Evolutionary conservation across 768 basidiomycete genomes (phyloP).

Genomic region (Pleurotus sapidus): DNA sequence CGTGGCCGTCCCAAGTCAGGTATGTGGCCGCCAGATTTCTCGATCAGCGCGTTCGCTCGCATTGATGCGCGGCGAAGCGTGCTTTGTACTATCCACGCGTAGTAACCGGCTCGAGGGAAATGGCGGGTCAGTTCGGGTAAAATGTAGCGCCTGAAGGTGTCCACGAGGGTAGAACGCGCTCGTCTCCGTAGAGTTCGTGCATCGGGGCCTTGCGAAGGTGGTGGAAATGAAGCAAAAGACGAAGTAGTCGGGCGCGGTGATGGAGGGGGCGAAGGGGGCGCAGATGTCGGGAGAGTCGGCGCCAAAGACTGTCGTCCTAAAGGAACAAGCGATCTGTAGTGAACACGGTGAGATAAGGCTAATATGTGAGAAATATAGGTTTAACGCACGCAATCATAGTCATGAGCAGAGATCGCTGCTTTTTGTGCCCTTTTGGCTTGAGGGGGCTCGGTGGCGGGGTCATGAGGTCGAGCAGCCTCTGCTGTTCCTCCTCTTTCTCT

Average conservation of each 20-base stretch:
- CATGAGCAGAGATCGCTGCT: slow-evolving; percentile 68
- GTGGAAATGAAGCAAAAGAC: slow-evolving; percentile 8
- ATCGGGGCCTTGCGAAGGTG: slow-evolving; percentile 21
- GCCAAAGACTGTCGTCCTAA: slow-evolving; percentile 29
- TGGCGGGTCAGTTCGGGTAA: slow-evolving; percentile 47
- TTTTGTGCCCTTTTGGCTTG: slow-evolving; percentile 55
- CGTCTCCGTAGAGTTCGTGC: slow-evolving; percentile 50
- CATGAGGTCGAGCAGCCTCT: slow-evolving; percentile 13
- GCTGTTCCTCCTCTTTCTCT: slow-evolving; percentile 27
- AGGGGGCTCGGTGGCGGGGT: slow-evolving; percentile 21
- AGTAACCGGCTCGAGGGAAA: slow-evolving; percentile 40
- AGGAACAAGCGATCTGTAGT: slow-evolving; percentile 19
- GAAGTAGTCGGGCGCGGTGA: slow-evolving; percentile 24
- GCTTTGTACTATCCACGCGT: slow-evolving; percentile 51
- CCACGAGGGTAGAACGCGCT: slow-evolving; percentile 66
- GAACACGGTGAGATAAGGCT: slow-evolving; percentile 14
- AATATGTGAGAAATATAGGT: background rate
- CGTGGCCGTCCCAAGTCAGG: slow-evolving; percentile 8
- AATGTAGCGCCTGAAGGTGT: slow-evolving; percentile 62
- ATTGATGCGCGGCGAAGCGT: slow-evolving; percentile 45
- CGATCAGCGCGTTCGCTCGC: slow-evolving; percentile 38
- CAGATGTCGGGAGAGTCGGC: slow-evolving; percentile 24
- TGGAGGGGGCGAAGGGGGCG: slow-evolving; percentile 25
- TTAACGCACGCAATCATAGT: slow-evolving; percentile 57
- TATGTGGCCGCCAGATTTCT: slow-evolving; percentile 24